Conservation (phyloP, 139 green algal genomes). For the Picochlorum sp. region DNA sequence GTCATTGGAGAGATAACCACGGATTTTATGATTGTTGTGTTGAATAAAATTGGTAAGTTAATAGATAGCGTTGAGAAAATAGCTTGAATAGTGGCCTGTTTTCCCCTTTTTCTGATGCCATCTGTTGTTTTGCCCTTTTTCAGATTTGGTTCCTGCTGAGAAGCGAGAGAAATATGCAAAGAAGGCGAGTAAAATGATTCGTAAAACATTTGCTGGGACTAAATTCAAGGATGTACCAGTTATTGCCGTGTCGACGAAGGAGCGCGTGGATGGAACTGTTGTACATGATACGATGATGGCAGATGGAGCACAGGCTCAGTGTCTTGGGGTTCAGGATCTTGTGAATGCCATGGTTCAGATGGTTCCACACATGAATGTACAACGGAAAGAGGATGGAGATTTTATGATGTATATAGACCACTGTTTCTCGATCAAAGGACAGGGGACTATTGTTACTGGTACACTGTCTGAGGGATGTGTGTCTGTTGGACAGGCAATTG, state of each 20-base stretch:
- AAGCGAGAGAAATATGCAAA: constrained; percentile 48
- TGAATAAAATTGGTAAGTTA: constrained; percentile 72
- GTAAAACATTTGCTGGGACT: constrained; percentile 60
- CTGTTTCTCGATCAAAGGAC: constrained; percentile 87
- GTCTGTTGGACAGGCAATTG: constrained; percentile 58
- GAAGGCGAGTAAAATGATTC: constrained; percentile 46
- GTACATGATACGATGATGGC: not conserved
- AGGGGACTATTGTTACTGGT: constrained; percentile 88
- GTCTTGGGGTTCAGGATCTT: constrained; percentile 22
- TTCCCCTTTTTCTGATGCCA: not conserved
- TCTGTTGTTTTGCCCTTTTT: constrained; percentile 10
- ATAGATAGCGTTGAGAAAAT: not conserved
- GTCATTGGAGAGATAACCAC: constrained; percentile 84
- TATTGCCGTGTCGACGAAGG: constrained; percentile 48
- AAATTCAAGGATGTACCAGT: constrained; percentile 72
- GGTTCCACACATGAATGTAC: not conserved
- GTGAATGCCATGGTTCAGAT: constrained; percentile 2
- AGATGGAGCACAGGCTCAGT: not conserved
- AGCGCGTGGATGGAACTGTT: not conserved
- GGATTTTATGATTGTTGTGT: constrained; percentile 69
- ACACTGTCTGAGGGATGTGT: constrained; percentile 61
- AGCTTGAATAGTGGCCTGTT: no score
- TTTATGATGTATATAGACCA: constrained; percentile 92
- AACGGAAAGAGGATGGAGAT: constrained; percentile 6
- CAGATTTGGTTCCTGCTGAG: constrained; percentile 55